Percentiles rank a stretch among this genome's conserved stretches.
phyloP scores from a whole-genome alignment of 1,284 basidiomycete genomes.

The Exobasidium rhododendri region DNA sequence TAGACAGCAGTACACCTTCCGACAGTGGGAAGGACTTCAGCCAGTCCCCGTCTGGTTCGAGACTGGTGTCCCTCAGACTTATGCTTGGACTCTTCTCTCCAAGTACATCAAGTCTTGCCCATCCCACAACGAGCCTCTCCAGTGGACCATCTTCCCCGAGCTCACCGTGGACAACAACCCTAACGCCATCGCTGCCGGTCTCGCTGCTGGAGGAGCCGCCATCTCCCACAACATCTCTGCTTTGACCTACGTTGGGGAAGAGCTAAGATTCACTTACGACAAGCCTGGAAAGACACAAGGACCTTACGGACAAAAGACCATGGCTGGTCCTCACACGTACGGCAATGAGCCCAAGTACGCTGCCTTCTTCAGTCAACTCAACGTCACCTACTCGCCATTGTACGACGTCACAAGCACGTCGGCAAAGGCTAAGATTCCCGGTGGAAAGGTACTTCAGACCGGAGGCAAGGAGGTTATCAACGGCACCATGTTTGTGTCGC shows the following conservation, averaged over 20 bases:
- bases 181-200: constrained; percentile 29
- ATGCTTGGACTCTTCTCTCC: constrained; percentile 41
- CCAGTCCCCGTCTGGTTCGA: constrained; percentile 39
- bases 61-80: constrained; percentile 39
- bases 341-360: constrained; percentile 29
- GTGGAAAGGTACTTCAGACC: constrained; percentile 22
- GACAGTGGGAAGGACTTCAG: constrained; percentile 33
- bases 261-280: constrained; percentile 30
- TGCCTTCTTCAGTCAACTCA: constrained; percentile 37
- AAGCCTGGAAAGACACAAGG: constrained; percentile 30
- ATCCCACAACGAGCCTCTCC: constrained; percentile 27
- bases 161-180: constrained; percentile 36
- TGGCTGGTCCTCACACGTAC: constrained; percentile 17
- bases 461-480: constrained; percentile 27
- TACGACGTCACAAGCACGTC: constrained; percentile 33
- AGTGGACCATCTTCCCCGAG: constrained; percentile 37
- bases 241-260: constrained; percentile 28
- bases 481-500: constrained; percentile 35
- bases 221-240: constrained; percentile 40
- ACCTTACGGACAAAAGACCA: constrained; percentile 36
- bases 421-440: constrained; percentile 36
- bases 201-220: constrained; percentile 6
- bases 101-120: constrained; percentile 35
- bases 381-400: constrained; percentile 36
- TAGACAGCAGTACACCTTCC: constrained; percentile 34